Percentiles rank a stretch among this genome's conserved stretches.
phyloP scores from a whole-genome alignment of 495 filamentous ascomycete genomes.

The Platismatia glauca region DNA sequence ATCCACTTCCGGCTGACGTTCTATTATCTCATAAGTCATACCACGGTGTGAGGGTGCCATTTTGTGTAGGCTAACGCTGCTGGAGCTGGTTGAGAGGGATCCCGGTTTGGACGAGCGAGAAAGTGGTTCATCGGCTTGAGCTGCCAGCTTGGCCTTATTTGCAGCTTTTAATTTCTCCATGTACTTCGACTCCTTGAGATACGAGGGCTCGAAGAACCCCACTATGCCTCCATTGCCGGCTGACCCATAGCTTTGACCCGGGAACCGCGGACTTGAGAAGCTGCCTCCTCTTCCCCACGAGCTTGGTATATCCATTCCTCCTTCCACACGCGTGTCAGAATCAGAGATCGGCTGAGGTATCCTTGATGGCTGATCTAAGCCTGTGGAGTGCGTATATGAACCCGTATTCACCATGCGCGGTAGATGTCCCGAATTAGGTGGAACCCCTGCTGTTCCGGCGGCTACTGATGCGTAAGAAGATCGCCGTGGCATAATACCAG shows the following conservation, averaged over 20 bases:
- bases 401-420: conserved; percentile 47
- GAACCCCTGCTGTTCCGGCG: conserved; percentile 49
- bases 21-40: conserved; percentile 78
- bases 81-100: conserved; percentile 54
- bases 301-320: conserved; percentile 29
- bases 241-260: conserved; percentile 14
- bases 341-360: conserved; percentile 24
- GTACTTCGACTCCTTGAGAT: conserved; percentile 69
- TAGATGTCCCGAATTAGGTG: conserved; percentile 34
- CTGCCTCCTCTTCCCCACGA: conserved; percentile 35
- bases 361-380: conserved; percentile 28
- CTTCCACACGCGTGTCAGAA: conserved; percentile 30
- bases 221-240: conserved; percentile 7
- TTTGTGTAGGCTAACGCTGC: conserved; percentile 54
- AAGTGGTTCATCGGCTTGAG: conserved; percentile 39
- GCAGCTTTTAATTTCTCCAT: conserved; percentile 62
- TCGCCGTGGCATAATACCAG: conserved; percentile 39
- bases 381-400: conserved; percentile 35
- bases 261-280: conserved; percentile 27
- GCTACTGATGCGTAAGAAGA: conserved; percentile 78
- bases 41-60: conserved; percentile 69
- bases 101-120: conserved; percentile 33
- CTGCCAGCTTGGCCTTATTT: conserved; percentile 52
- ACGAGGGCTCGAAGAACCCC: conserved; percentile 64
- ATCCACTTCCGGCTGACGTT: conserved; percentile 56